Evolutionary conservation across 192 early-diverging fungal species (phyloP).

Genomic region (Pilobolus umbonatus): DNA sequence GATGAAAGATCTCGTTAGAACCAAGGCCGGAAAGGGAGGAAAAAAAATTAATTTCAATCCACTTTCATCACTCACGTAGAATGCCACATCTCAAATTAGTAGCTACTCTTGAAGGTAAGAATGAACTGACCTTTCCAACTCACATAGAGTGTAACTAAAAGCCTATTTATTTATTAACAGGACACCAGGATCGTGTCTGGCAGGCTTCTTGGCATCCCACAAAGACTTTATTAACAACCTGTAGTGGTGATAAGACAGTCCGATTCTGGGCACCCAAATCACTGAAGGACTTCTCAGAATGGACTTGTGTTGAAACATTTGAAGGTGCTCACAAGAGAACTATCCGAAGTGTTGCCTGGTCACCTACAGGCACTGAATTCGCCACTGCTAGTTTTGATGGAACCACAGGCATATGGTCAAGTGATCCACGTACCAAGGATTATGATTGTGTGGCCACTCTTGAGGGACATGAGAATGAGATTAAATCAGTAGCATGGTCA

Average conservation of each 20-base stretch:
- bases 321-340: constrained; percentile 91
- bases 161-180: constrained; percentile 24
- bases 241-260: constrained; percentile 84
- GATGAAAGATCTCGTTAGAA: no score
- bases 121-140: neutral
- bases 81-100: constrained; percentile 18
- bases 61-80: no score
- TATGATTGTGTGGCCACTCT: constrained; percentile 91
- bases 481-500: constrained; percentile 89
- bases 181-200: constrained; percentile 86
- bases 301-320: constrained; percentile 68
- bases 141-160: neutral
- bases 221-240: constrained; percentile 69
- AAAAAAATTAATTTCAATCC: no score
- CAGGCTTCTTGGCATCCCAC: constrained; percentile 80
- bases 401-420: constrained; percentile 89
- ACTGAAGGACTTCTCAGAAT: constrained; percentile 40
- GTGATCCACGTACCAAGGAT: constrained; percentile 45
- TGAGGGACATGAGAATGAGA: constrained; percentile 98
- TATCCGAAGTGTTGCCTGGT: constrained; percentile 83
- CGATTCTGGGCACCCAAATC: constrained; percentile 71
- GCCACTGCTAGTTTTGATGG: constrained; percentile 93
- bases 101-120: constrained; percentile 15
- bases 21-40: no score
- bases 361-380: constrained; percentile 63